Conservation (phyloP, 768 basidiomycete genomes). For the Psilocybe subaeruginosa region DNA sequence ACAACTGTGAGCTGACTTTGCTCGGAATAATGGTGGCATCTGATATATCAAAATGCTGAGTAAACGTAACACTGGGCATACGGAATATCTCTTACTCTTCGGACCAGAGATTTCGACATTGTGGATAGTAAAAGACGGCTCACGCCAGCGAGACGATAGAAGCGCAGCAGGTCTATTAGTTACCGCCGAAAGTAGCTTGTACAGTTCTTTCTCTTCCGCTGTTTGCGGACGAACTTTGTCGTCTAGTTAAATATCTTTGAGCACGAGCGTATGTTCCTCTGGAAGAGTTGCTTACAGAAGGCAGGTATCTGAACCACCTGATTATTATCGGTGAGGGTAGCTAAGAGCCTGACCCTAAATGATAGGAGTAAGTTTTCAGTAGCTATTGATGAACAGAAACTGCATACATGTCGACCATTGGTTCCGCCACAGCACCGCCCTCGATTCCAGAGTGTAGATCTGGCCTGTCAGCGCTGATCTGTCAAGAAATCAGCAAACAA, state of each 20-base stretch:
- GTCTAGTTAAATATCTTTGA: conserved; percentile 43
- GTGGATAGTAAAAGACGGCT: conserved; percentile 90
- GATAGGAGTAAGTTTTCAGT: neutral
- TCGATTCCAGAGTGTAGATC: conserved; percentile 95
- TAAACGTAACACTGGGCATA: neutral
- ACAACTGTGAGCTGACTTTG: conserved; percentile 81
- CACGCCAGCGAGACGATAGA: conserved; percentile 82
- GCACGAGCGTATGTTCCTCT: neutral
- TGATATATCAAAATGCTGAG: conserved; percentile 26
- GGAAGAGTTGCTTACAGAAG: conserved; percentile 67
- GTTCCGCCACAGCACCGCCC: conserved; percentile 86
- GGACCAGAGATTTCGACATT: conserved; percentile 83
- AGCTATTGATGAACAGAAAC: neutral
- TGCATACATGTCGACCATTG: conserved; percentile 89
- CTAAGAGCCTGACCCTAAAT: conserved; percentile 75
- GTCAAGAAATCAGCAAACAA: neutral
- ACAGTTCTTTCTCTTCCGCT: conserved; percentile 66
- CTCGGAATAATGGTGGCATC: conserved; percentile 91
- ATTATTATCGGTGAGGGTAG: conserved; percentile 62
- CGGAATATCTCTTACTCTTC: conserved; percentile 52
- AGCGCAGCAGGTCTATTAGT: conserved; percentile 69
- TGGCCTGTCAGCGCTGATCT: conserved; percentile 73
- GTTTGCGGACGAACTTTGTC: conserved; percentile 75
- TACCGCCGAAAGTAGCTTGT: conserved; percentile 68
- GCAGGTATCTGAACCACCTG: conserved; percentile 70